Base-by-base conservation (phyloP, 192 early-diverging fungal species). In the Mortierella claussenii region DNA sequence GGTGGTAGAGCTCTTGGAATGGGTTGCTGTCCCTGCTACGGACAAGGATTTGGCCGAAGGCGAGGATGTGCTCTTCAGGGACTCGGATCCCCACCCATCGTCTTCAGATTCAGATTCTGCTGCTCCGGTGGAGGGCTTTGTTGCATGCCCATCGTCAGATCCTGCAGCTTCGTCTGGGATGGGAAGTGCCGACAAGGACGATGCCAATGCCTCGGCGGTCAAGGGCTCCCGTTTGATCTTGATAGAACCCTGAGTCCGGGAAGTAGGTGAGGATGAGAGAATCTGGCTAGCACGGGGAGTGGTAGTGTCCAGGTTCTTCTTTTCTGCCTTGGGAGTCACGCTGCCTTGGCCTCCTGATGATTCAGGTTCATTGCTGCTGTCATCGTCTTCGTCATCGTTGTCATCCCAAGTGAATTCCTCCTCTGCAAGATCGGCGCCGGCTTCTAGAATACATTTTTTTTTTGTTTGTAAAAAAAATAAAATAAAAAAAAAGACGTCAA, bases 321-420 rank as follows among this genome's bases (percentile, higher is more conserved):
- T 51, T 24, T 74, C 69, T 1, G 73, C 64, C 42, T 76, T 76
- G 42, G 73, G 73, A 9, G 73, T 76, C 8, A 67, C 23, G 28
- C 73, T 67, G 42, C 73, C 73, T 4, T 75, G 71, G 15, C 62
- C 61, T 30, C 45, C 62, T 45, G 61, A 34, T 18, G 36, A 13
- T 23, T 65, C 55, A 23, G 24, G 46, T 23, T 70, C 55, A 2
- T 65, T 54, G 15, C 62, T 59, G 3, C 65, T 61, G 15, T 76
- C 61, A 2, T 65, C 63, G 15, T 67, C 64, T 3, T 76, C 73
- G 9, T 67, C 73, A 23, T 76, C 73, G 20, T 76, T 66, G 23
- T 76, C 73, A 11, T 76, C 73, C 73, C 73, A 76, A 6, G 73
- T 67, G 30, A 76, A 76, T 15, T 76, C 73, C 5, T 76, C 73